phyloP scores from a whole-genome alignment of 192 early-diverging fungal species.

The Linnemannia hyalina region DNA sequence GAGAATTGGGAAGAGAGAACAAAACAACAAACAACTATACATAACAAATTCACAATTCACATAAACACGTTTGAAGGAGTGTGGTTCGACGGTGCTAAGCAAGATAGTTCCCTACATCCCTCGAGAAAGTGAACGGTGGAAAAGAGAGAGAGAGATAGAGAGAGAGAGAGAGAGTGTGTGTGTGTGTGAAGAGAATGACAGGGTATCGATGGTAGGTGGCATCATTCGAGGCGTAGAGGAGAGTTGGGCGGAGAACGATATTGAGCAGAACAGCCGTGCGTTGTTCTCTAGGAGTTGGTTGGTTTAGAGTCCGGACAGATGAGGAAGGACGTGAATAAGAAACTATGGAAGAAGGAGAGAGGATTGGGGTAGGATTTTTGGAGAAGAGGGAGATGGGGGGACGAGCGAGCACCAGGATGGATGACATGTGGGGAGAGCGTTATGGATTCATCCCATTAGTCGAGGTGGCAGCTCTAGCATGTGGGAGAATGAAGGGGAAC shows the following conservation, averaged over 20 bases:
- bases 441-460: neutral
- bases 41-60: neutral
- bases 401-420: neutral
- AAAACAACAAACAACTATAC: neutral
- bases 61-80: neutral
- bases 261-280: neutral
- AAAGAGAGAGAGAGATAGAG: neutral
- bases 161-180: no score
- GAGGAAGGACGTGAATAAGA: neutral
- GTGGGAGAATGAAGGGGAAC: neutral
- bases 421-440: neutral
- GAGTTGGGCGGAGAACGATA: neutral
- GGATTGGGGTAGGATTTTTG: neutral
- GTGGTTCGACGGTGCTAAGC: neutral
- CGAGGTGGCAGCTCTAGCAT: slow-evolving; percentile 4
- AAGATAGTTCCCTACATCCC: neutral
- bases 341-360: neutral
- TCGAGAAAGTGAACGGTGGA: neutral
- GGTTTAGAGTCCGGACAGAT: neutral
- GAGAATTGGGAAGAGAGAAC: no score
- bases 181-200: neutral
- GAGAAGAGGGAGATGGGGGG: neutral
- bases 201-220: neutral
- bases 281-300: neutral
- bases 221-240: neutral